A percentile compares a stretch with the other conserved stretches of the same genome.
Conservation (phyloP, 257 asterid genomes). For the Solanum tarapatanum region DNA sequence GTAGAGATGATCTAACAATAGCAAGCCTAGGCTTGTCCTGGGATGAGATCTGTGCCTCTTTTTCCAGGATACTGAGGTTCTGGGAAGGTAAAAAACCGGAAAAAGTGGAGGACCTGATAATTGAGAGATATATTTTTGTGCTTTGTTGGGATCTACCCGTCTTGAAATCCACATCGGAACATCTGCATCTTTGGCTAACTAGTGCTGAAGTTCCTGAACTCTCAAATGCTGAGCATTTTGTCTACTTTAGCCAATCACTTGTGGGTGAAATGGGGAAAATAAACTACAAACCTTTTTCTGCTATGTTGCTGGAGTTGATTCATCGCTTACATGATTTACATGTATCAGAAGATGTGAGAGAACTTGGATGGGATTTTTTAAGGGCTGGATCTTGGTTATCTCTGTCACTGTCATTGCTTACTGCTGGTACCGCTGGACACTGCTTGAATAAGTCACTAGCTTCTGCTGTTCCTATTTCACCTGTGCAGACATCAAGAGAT, state of each 20-base stretch:
- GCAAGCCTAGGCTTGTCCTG: slow-evolving; percentile 44
- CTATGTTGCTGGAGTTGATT: slow-evolving; percentile 45
- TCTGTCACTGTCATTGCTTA: slow-evolving; percentile 50
- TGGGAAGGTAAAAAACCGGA: slow-evolving; percentile 69
- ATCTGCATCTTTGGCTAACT: slow-evolving; percentile 24
- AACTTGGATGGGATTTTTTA: slow-evolving; percentile 64
- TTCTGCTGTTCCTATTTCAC: slow-evolving; percentile 13
- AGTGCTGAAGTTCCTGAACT: slow-evolving; percentile 30
- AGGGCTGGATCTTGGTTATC: slow-evolving; percentile 77
- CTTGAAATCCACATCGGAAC: slow-evolving; percentile 29
- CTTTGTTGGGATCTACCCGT: slow-evolving; percentile 87
- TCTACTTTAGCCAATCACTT: slow-evolving; percentile 43
- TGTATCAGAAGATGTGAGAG: slow-evolving; percentile 32
- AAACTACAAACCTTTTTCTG: slow-evolving; percentile 27
- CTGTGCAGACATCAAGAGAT: slow-evolving; percentile 39
- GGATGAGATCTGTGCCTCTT: slow-evolving; percentile 42
- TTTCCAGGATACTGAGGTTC: slow-evolving; percentile 47
- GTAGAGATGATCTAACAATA: slow-evolving; percentile 27
- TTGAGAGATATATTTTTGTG: slow-evolving; percentile 80
- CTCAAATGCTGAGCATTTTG: slow-evolving; percentile 41
- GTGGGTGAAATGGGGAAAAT: slow-evolving; percentile 26
- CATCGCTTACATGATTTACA: slow-evolving; percentile 42
- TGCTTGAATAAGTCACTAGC: slow-evolving; percentile 23
- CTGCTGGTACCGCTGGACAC: slow-evolving; percentile 35
- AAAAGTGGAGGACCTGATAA: slow-evolving; percentile 58